A percentile compares a stretch with the other conserved stretches of the same genome.
Conservation (phyloP, 1,284 basidiomycete species). For the Leccinum pallidistipes region DNA sequence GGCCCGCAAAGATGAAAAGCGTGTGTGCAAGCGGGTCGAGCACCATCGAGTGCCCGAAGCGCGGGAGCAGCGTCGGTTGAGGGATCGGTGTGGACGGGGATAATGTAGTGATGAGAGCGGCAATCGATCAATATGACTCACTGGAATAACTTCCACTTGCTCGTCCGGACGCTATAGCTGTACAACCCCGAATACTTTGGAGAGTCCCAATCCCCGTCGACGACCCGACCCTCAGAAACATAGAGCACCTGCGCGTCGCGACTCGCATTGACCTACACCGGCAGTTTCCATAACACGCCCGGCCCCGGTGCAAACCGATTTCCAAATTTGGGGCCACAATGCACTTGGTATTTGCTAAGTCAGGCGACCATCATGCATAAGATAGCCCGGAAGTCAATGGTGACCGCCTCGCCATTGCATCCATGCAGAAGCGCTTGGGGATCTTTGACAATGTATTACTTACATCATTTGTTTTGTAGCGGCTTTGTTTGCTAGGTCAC, state of each 20-base stretch:
- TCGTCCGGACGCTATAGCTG: constrained; percentile 60
- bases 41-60: constrained; percentile 79
- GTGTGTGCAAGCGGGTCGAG: constrained; percentile 57
- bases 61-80: constrained; percentile 49
- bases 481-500: background rate
- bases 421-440: too few relatives aligned
- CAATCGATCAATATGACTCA: constrained; percentile 36
- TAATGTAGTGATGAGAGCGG: constrained; percentile 1
- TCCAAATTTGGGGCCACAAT: too few relatives aligned
- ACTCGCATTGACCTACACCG: too few relatives aligned
- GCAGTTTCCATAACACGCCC: too few relatives aligned
- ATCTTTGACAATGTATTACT: background rate
- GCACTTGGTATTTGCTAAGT: too few relatives aligned
- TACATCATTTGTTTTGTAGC: background rate
- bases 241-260: constrained; percentile 69
- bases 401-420: too few relatives aligned
- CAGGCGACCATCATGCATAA: too few relatives aligned
- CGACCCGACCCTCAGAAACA: constrained; percentile 75
- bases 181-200: constrained; percentile 69
- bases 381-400: too few relatives aligned
- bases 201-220: constrained; percentile 58
- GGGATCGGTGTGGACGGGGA: constrained; percentile 23
- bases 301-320: too few relatives aligned
- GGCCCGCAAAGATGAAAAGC: constrained; percentile 71
- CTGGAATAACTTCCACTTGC: constrained; percentile 67